A percentile compares a stretch with the other conserved stretches of the same genome.
Evolutionary conservation across 1,284 basidiomycete species (phyloP).

Genomic region (Inonotus hispidus): DNA sequence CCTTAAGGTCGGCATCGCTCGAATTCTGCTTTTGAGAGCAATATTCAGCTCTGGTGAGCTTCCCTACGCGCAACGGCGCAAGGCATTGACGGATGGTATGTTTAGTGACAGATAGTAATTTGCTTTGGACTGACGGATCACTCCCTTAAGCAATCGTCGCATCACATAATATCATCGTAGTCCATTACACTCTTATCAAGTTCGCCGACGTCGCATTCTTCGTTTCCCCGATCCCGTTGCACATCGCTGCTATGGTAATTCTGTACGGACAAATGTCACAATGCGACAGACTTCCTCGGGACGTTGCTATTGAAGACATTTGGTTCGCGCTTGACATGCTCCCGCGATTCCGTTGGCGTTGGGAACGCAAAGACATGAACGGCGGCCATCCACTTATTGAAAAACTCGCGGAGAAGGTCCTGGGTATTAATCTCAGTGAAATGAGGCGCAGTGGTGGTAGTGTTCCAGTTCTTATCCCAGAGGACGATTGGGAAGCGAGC

Average conservation of each 20-base stretch:
- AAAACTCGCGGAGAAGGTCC: conserved; percentile 69
- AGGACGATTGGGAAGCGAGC: conserved; percentile 65
- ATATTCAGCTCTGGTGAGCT: conserved; percentile 71
- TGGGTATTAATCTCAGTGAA: conserved; percentile 59
- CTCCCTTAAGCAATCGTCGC: conserved; percentile 60
- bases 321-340: conserved; percentile 81
- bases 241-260: conserved; percentile 84
- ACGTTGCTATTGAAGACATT: conserved; percentile 69
- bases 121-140: background rate
- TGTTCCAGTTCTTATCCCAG: conserved; percentile 54
- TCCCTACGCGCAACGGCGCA: conserved; percentile 53
- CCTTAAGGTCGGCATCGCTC: conserved; percentile 74
- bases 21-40: conserved; percentile 68
- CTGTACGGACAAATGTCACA: conserved; percentile 77
- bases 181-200: conserved; percentile 72
- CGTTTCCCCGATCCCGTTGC: conserved; percentile 76
- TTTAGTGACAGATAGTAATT: background rate
- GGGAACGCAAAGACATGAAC: conserved; percentile 74
- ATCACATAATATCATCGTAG: conserved; percentile 76
- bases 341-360: conserved; percentile 79
- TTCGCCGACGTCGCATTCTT: conserved; percentile 82
- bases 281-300: conserved; percentile 55
- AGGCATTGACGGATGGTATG: conserved; percentile 70
- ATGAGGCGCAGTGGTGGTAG: conserved; percentile 49
- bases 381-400: conserved; percentile 77